phyloP scores from a whole-genome alignment of 2,329 filamentous ascomycete species.

The Aurifilum marmelostoma region DNA sequence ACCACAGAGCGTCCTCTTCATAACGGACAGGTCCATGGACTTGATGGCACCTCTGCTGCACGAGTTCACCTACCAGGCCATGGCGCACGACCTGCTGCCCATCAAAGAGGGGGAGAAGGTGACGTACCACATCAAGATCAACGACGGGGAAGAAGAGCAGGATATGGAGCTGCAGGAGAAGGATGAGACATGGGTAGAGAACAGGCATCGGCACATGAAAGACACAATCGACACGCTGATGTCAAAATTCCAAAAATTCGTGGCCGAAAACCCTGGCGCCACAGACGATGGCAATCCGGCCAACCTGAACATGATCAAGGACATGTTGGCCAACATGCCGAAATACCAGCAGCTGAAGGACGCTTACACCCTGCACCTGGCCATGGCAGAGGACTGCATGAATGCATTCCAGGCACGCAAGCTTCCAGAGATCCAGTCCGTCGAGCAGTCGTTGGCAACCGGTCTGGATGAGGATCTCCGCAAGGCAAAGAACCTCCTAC shows the following conservation, averaged over 20 bases:
- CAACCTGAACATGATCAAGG: slow-evolving; percentile 88
- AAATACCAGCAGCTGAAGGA: slow-evolving; percentile 97
- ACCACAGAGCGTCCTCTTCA: slow-evolving; percentile 80
- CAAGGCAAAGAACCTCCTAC: slow-evolving; percentile 86
- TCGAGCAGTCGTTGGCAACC: slow-evolving; percentile 90
- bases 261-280: slow-evolving; percentile 82
- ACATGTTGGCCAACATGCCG: slow-evolving; percentile 93
- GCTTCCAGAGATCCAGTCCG: slow-evolving; percentile 80
- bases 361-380: slow-evolving; percentile 89
- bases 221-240: slow-evolving; percentile 94
- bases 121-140: slow-evolving; percentile 79
- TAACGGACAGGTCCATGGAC: slow-evolving; percentile 94
- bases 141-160: slow-evolving; percentile 79
- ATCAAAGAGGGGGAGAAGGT: slow-evolving; percentile 89
- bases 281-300: slow-evolving; percentile 61
- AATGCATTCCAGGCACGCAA: slow-evolving; percentile 85
- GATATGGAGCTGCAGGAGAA: slow-evolving; percentile 90
- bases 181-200: slow-evolving; percentile 94
- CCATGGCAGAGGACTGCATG: slow-evolving; percentile 98
- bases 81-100: slow-evolving; percentile 91
- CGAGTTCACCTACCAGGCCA: slow-evolving; percentile 98
- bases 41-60: slow-evolving; percentile 84
- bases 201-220: slow-evolving; percentile 95
- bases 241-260: slow-evolving; percentile 89
- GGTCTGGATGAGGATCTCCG: slow-evolving; percentile 90